Evolutionary conservation across 2,329 filamentous ascomycete genomes (phyloP).

Genomic region (Monilinia polystroma): DNA sequence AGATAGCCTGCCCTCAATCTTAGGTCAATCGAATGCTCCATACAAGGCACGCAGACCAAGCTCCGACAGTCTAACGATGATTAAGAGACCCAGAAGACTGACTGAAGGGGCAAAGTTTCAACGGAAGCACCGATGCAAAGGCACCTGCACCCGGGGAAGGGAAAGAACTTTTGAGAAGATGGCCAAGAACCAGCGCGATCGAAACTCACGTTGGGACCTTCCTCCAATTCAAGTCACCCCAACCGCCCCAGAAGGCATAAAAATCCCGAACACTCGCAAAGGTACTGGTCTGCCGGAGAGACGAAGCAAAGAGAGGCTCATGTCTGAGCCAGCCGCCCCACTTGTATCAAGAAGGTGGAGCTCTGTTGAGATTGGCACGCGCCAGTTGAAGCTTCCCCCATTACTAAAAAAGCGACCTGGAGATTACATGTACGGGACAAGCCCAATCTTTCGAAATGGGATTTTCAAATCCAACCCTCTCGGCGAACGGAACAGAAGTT

Average conservation of each 20-base stretch:
- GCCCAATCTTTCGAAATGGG: not conserved
- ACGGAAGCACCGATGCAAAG: constrained; percentile 16
- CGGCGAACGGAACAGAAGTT: constrained; percentile 23
- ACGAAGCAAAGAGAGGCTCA: constrained; percentile 6
- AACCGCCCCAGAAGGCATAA: constrained; percentile 22
- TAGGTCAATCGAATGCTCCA: constrained; percentile 24
- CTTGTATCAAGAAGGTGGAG: constrained; percentile 34
- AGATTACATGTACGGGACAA: not conserved
- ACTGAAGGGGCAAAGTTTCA: constrained; percentile 21
- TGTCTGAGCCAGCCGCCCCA: constrained; percentile 17
- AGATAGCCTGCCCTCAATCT: constrained; percentile 25
- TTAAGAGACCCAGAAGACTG: constrained; percentile 23
- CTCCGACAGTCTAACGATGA: constrained; percentile 32
- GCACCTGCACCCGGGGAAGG: constrained; percentile 16
- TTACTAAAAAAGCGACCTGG: not conserved
- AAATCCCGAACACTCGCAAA: not conserved
- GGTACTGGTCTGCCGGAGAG: not conserved
- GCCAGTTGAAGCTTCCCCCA: constrained; percentile 14
- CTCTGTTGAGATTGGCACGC: constrained; percentile 32
- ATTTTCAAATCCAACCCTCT: constrained; percentile 20
- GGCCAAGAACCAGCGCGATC: constrained; percentile 16
- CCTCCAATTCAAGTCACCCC: constrained; percentile 27
- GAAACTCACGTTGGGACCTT: constrained; percentile 17
- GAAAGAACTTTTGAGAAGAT: not conserved
- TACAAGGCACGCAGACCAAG: constrained; percentile 27